Base-by-base conservation (phyloP, 768 basidiomycete species). In the Gloeopeniophorella convolvens region DNA sequence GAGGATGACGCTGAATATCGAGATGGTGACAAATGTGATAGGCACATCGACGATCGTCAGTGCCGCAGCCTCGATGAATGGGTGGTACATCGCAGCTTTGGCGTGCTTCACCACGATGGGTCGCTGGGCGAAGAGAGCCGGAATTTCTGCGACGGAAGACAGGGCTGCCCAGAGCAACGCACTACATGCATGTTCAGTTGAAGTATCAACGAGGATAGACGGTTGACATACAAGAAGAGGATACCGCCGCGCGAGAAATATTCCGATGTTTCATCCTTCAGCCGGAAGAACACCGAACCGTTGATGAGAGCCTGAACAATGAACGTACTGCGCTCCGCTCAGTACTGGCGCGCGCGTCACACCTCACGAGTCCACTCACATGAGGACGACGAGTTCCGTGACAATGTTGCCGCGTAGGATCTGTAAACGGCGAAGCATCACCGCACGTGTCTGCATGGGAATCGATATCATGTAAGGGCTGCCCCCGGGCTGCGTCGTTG, bases 191-290 rank as follows among this genome's bases (percentile, higher is more conserved):
- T 11, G n/a, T n/a, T n/a, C n/a, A n/a, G n/a, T n/a, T n/a, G n/a
- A n/a, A n/a, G n/a, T n/a, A n/a, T n/a, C n/a, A n/a, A n/a, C n/a
- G n/a, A n/a, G n/a, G n/a, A n/a, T n/a, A n/a, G n/a, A n/a, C n/a
- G n/a, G 24, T 24, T 24, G 23, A 66, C 77, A 28, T 62, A 83
- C 76, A 89, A 87, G 75, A 85, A 89, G 16, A 91, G 69, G 20
- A 84, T 72, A 66, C 87, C 82, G 33, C 85, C 86, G 16, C 88
- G 77, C n/a, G 83, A 80, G 71, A 85, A 89, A 61, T 77, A 83
- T 10, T 77, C 79, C 12, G 70, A 64, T 0, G 86, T 85, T 8
- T 69, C 67, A 15, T 77, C 68, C 0, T 76, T 70, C 28, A 80
- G 66, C 10, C 73, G 68, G 50, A 79, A 70, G 71, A 85, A 90